phyloP scores from a whole-genome alignment of 495 filamentous ascomycete species.

The Aspergillus conjunctus region DNA sequence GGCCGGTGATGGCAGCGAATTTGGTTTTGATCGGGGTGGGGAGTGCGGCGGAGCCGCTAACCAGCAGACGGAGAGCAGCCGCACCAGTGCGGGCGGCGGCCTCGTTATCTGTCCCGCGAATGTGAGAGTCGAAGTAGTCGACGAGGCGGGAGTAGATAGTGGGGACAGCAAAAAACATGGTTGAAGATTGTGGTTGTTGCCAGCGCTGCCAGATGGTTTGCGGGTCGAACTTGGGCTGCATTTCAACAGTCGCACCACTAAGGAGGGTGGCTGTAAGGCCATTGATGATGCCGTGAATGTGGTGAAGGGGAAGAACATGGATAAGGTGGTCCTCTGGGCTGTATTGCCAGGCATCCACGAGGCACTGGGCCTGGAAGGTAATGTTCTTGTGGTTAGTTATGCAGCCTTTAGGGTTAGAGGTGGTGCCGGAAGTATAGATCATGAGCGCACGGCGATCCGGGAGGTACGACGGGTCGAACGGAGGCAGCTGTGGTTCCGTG shows the following conservation, averaged over 20 bases:
- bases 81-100: slow-evolving; percentile 35
- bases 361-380: slow-evolving; percentile 44
- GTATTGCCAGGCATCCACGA: slow-evolving; percentile 44
- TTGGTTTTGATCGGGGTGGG: slow-evolving; percentile 47
- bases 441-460: slow-evolving; percentile 44
- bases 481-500: slow-evolving; percentile 30
- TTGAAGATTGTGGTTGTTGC: slow-evolving; percentile 41
- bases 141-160: slow-evolving; percentile 51
- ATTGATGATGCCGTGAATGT: slow-evolving; percentile 50
- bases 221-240: slow-evolving; percentile 50
- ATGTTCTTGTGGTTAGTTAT: slow-evolving; percentile 49
- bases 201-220: slow-evolving; percentile 47
- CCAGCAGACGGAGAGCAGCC: slow-evolving; percentile 38
- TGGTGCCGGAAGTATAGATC: slow-evolving; percentile 52
- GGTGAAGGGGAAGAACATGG: slow-evolving; percentile 49
- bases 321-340: slow-evolving; percentile 41
- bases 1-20: slow-evolving; percentile 45
- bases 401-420: slow-evolving; percentile 47
- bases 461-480: slow-evolving; percentile 32
- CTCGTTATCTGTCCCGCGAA: slow-evolving; percentile 44
- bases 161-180: slow-evolving; percentile 50
- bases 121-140: slow-evolving; percentile 47
- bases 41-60: slow-evolving; percentile 49
- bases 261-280: slow-evolving; percentile 43
- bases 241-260: slow-evolving; percentile 44